A percentile compares a stretch with the other conserved stretches of the same genome.
Conservation (phyloP, 192 early-diverging fungal species). For the Entomortierella chlamydospora region DNA sequence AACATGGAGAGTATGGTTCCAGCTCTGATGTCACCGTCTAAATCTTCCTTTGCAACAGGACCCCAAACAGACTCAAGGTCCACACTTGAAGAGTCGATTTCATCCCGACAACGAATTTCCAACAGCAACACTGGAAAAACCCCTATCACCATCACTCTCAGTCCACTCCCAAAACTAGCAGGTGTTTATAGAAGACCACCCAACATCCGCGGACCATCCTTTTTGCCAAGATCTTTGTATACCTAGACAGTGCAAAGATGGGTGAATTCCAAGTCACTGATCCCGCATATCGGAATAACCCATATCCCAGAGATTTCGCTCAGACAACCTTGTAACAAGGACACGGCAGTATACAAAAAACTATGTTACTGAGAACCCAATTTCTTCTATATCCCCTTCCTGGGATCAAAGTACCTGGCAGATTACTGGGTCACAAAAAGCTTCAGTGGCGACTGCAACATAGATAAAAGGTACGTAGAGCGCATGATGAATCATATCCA, state of each 20-base stretch:
- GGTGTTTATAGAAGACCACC: constrained; percentile 6
- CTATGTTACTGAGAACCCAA: constrained; percentile 62
- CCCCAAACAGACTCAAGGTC: too few relatives aligned
- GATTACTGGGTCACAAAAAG: constrained; percentile 57
- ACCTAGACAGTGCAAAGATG: constrained; percentile 17
- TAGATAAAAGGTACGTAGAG: constrained; percentile 54
- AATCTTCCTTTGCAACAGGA: neutral
- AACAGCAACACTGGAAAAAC: neutral
- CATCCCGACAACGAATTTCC: neutral
- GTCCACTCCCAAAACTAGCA: constrained; percentile 4
- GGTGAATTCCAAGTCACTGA: constrained; percentile 14
- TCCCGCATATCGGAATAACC: neutral
- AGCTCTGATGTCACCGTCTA: neutral
- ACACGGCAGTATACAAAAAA: constrained; percentile 42
- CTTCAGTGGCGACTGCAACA: constrained; percentile 41
- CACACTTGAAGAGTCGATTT: neutral
- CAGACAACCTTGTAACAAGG: constrained; percentile 44
- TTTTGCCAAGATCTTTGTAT: constrained; percentile 30
- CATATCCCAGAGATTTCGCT: constrained; percentile 32
- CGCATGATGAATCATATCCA: constrained; percentile 60
- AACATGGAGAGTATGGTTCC: too few relatives aligned
- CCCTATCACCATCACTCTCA: constrained; percentile 10
- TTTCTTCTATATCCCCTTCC: constrained; percentile 62
- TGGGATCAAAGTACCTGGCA: constrained; percentile 58
- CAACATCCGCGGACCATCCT: constrained; percentile 17